These are phyloP conservation scores for Yamagishiella unicocca DNA, from an alignment of 139 green algal genomes.

Conservation along the genomic window DNA sequence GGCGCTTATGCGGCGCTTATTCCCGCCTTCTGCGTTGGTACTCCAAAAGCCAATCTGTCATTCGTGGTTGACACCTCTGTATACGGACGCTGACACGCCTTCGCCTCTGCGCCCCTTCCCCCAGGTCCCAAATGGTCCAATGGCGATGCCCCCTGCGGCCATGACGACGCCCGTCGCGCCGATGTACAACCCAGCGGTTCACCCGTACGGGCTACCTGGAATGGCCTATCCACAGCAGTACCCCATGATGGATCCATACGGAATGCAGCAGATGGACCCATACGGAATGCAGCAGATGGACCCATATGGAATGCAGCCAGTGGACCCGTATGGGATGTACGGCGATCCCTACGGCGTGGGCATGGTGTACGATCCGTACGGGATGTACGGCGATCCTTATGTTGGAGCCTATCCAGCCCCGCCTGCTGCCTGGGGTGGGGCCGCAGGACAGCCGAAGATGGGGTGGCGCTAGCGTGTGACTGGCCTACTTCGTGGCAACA, in stretches of 20 bases:
- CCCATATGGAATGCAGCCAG: background rate
- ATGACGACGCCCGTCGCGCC: background rate
- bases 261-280: background rate
- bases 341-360: slow-evolving; percentile 2
- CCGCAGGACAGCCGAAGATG: no score
- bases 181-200: background rate
- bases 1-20: no score
- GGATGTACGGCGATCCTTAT: background rate
- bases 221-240: background rate
- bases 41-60: no score
- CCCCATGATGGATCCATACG: background rate
- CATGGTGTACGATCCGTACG: background rate
- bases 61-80: no score
- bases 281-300: background rate
- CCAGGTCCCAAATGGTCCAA: no score
- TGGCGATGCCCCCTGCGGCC: no score
- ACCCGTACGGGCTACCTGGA: background rate
- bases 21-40: no score
- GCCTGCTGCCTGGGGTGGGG: no score
- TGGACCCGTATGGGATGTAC: slow-evolving; percentile 14
- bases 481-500: no score
- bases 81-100: no score
- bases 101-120: no score
- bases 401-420: background rate
- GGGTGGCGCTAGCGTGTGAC: no score